Evolutionary conservation across 768 basidiomycete genomes (phyloP).

Genomic region (Pleurotus giganteus): DNA sequence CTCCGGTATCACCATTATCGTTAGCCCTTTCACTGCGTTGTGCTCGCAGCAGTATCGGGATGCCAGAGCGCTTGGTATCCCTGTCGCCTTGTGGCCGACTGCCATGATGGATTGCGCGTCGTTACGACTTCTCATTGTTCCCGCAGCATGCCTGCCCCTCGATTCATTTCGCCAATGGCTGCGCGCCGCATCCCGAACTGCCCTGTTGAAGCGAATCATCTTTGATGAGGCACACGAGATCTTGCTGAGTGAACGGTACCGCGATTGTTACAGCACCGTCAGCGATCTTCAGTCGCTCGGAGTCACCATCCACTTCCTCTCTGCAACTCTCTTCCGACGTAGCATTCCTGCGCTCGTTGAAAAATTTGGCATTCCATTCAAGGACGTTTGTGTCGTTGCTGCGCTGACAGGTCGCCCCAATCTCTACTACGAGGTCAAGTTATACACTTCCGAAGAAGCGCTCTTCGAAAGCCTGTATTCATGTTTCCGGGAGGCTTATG

Average conservation of each 20-base stretch:
- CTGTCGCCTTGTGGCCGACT: neutral
- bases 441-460: neutral
- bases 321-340: constrained; percentile 4
- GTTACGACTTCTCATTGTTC: constrained; percentile 5
- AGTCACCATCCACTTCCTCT: no score
- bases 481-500: neutral
- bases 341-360: neutral
- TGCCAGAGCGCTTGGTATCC: neutral
- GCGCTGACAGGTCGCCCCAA: constrained; percentile 8
- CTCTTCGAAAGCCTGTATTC: neutral
- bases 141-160: neutral
- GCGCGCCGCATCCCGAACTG: neutral
- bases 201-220: neutral
- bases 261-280: constrained; percentile 4
- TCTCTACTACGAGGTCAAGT: neutral
- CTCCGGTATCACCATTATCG: neutral
- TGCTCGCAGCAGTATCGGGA: neutral
- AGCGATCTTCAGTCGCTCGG: no score
- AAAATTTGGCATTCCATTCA: neutral
- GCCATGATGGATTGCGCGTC: neutral
- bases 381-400: neutral
- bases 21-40: constrained; percentile 4
- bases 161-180: neutral
- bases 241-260: neutral
- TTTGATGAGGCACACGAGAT: constrained; percentile 12